Conservation (phyloP, 2,329 filamentous ascomycete genomes). For the Trichoderma guizhouense region DNA sequence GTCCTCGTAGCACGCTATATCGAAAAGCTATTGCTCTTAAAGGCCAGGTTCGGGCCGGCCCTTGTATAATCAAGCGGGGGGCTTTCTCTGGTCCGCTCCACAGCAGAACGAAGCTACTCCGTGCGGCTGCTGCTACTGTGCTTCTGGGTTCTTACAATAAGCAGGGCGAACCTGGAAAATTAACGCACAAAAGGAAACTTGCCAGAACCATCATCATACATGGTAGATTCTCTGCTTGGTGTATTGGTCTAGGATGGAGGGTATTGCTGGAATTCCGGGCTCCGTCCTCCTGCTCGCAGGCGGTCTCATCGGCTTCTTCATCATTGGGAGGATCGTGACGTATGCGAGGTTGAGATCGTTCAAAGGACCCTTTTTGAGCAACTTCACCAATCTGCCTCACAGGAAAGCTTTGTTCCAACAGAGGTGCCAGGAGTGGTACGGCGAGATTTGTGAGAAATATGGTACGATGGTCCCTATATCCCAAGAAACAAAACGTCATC, state of each 20-base stretch:
- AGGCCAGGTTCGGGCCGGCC: not conserved
- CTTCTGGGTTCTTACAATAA: not conserved
- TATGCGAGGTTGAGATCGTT: constrained; percentile 24
- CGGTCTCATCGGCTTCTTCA: not conserved
- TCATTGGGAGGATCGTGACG: not conserved
- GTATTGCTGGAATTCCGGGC: not conserved
- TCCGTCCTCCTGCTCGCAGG: not conserved
- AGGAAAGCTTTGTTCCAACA: constrained; percentile 24
- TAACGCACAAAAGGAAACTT: not conserved
- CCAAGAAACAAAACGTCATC: not conserved
- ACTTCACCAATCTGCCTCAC: constrained; percentile 26
- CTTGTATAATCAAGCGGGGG: not conserved
- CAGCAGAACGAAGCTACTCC: not conserved
- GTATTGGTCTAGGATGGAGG: not conserved
- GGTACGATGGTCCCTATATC: constrained; percentile 15
- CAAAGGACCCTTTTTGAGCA: constrained; percentile 23
- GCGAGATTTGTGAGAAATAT: constrained; percentile 27
- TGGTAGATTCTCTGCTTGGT: not conserved
- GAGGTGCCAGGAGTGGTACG: constrained; percentile 28
- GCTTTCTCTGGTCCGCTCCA: not conserved
- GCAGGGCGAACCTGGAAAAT: not conserved
- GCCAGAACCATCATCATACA: not conserved
- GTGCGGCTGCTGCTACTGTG: not conserved
- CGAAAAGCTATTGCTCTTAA: not conserved
- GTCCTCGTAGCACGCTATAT: not conserved